A percentile compares a stretch with the other conserved stretches of the same genome.
Evolutionary conservation across 1,284 basidiomycete species (phyloP).

Genomic region (Cryptococcus sp.): DNA sequence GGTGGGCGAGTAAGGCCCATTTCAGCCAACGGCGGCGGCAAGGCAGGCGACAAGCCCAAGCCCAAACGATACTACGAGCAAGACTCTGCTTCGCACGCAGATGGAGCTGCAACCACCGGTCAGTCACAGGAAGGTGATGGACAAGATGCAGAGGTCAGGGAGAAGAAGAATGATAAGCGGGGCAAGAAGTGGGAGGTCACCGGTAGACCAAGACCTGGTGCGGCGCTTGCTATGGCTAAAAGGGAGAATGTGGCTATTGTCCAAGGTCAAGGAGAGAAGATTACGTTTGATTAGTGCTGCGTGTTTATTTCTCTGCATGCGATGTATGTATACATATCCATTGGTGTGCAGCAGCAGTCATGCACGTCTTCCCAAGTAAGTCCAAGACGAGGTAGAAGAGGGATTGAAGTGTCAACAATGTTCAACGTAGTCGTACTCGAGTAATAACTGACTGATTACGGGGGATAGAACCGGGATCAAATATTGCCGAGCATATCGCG

Average conservation of each 20-base stretch:
- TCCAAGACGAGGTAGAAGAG: no score
- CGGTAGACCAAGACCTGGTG: slow-evolving; percentile 76
- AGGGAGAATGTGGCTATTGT: slow-evolving; percentile 83
- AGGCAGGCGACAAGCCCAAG: slow-evolving; percentile 1
- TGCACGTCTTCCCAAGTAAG: not conserved
- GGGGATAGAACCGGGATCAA: no score
- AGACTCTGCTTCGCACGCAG: slow-evolving; percentile 3
- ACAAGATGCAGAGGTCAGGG: not conserved
- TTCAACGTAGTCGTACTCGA: no score
- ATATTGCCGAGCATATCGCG: no score
- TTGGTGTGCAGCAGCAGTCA: not conserved
- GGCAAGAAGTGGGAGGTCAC: slow-evolving; percentile 52
- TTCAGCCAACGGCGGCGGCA: not conserved
- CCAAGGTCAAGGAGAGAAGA: slow-evolving; percentile 71
- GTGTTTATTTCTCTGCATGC: not conserved
- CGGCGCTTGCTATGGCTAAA: slow-evolving; percentile 83
- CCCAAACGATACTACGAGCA: slow-evolving; percentile 5
- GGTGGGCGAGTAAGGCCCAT: slow-evolving; percentile 10
- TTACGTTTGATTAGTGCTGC: slow-evolving; percentile 62
- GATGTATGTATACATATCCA: slow-evolving; percentile 4
- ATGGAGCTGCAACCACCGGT: slow-evolving; percentile 12
- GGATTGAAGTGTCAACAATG: no score
- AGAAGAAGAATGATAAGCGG: slow-evolving; percentile 30
- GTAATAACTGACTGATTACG: no score
- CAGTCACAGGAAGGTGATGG: slow-evolving; percentile 18